These are phyloP conservation scores for Pestalotiopsis fici DNA, from an alignment of 2,329 filamentous ascomycete genomes.

Conservation along the genomic window DNA sequence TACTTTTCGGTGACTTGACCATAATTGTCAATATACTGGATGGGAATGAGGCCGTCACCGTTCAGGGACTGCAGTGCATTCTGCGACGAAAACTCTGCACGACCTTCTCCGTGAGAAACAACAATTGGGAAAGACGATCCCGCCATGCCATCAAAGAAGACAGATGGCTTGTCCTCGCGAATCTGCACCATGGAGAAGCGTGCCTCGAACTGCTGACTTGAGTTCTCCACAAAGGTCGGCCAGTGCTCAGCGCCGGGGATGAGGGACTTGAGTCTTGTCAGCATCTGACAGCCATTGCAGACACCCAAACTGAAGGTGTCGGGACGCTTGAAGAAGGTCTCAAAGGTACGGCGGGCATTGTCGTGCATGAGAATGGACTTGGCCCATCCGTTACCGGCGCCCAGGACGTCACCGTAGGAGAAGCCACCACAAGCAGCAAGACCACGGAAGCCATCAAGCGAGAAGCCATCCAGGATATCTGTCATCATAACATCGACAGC, in stretches of 20 bases:
- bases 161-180: slow-evolving; percentile 64
- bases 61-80: slow-evolving; percentile 56
- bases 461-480: slow-evolving; percentile 79
- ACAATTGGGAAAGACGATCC: slow-evolving; percentile 81
- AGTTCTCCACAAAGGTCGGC: slow-evolving; percentile 86
- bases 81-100: slow-evolving; percentile 68
- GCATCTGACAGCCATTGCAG: slow-evolving; percentile 97
- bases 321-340: slow-evolving; percentile 79
- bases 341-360: slow-evolving; percentile 74
- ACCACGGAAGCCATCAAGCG: slow-evolving; percentile 80
- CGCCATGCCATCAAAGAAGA: slow-evolving; percentile 89
- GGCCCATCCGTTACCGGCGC: slow-evolving; percentile 96
- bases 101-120: slow-evolving; percentile 88
- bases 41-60: slow-evolving; percentile 68
- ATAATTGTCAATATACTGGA: slow-evolving; percentile 86
- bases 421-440: slow-evolving; percentile 96
- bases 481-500: slow-evolving; percentile 97
- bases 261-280: slow-evolving; percentile 78
- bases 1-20: slow-evolving; percentile 77
- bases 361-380: slow-evolving; percentile 88
- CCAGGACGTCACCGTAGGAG: slow-evolving; percentile 82
- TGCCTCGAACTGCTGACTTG: slow-evolving; percentile 86
- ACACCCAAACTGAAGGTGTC: slow-evolving; percentile 94
- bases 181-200: slow-evolving; percentile 85
- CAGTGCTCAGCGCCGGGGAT: slow-evolving; percentile 84